Percentiles rank a stretch among this genome's conserved stretches.
Evolutionary conservation across 2,329 filamentous ascomycete species (phyloP).

Genomic region (Colletotrichum camelliae): DNA sequence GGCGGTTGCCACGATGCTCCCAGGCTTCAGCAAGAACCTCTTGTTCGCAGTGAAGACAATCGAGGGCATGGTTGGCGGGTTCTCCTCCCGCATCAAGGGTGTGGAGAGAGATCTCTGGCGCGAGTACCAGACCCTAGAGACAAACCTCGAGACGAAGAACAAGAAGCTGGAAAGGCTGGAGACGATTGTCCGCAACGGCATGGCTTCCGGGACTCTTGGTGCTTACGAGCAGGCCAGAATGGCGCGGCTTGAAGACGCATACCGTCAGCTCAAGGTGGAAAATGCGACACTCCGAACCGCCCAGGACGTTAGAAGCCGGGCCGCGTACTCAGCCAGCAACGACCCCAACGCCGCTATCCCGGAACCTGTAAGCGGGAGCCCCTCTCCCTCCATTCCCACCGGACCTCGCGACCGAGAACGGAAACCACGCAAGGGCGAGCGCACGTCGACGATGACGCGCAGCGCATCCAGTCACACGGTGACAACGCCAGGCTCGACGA

Average conservation of each 20-base stretch:
- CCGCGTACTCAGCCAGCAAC: slow-evolving; percentile 46
- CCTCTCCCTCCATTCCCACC: slow-evolving; percentile 58
- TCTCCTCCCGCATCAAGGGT: slow-evolving; percentile 78
- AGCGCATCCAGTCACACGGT: slow-evolving; percentile 26
- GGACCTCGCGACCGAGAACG: slow-evolving; percentile 51
- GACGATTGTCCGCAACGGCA: slow-evolving; percentile 72
- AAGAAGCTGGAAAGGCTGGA: slow-evolving; percentile 91
- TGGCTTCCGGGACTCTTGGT: slow-evolving; percentile 54
- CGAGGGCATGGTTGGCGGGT: slow-evolving; percentile 78
- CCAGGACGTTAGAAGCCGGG: slow-evolving; percentile 60
- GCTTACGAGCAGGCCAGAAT: slow-evolving; percentile 52
- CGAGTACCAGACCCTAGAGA: slow-evolving; percentile 87
- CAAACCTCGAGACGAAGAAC: slow-evolving; percentile 76
- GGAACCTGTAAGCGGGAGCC: slow-evolving; percentile 46
- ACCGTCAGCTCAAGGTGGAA: slow-evolving; percentile 68
- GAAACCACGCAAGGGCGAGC: slow-evolving; percentile 22
- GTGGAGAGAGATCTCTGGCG: slow-evolving; percentile 92
- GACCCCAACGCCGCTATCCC: slow-evolving; percentile 41
- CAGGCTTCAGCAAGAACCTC: slow-evolving; percentile 89
- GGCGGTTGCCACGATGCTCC: slow-evolving; percentile 82
- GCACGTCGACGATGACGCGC: slow-evolving; percentile 33
- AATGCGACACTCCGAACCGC: slow-evolving; percentile 73
- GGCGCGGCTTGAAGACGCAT: slow-evolving; percentile 63
- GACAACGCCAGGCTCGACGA: slow-evolving; percentile 6
- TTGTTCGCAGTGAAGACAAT: slow-evolving; percentile 86